phyloP scores from a whole-genome alignment of 2,329 filamentous ascomycete species.

The Sclerotinia spermophila region DNA sequence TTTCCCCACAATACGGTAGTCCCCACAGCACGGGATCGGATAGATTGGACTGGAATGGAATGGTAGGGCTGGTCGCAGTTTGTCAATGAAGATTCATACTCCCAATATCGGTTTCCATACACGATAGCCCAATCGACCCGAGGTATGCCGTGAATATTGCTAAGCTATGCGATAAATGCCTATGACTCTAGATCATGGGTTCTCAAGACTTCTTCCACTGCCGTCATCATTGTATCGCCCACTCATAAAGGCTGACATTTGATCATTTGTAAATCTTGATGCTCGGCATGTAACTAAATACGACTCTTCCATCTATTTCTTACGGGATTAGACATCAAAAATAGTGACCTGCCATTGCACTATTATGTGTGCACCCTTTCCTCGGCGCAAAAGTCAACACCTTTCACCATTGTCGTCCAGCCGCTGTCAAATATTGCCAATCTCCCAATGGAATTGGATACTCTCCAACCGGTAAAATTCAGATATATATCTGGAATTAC shows the following conservation, averaged over 20 bases:
- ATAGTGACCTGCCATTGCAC: background rate
- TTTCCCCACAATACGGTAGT: background rate
- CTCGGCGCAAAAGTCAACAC: background rate
- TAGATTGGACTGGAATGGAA: background rate
- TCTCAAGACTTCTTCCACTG: background rate
- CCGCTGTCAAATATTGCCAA: background rate
- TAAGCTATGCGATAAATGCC: background rate
- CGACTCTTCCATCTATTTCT: background rate
- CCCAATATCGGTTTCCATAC: background rate
- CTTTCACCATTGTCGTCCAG: background rate
- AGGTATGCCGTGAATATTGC: background rate
- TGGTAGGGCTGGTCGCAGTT: background rate
- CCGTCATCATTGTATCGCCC: background rate
- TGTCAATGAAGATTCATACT: background rate
- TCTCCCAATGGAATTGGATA: background rate
- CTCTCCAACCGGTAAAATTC: background rate
- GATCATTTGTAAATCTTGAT: background rate
- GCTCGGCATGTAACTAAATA: background rate
- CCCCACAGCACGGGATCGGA: background rate
- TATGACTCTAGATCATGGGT: background rate
- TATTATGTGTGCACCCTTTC: background rate
- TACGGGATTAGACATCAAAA: background rate
- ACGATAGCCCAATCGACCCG: background rate
- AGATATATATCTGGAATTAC: background rate
- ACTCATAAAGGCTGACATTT: background rate